Base-by-base conservation (phyloP, 2,329 filamentous ascomycete genomes). In the Colletotrichum salicis region DNA sequence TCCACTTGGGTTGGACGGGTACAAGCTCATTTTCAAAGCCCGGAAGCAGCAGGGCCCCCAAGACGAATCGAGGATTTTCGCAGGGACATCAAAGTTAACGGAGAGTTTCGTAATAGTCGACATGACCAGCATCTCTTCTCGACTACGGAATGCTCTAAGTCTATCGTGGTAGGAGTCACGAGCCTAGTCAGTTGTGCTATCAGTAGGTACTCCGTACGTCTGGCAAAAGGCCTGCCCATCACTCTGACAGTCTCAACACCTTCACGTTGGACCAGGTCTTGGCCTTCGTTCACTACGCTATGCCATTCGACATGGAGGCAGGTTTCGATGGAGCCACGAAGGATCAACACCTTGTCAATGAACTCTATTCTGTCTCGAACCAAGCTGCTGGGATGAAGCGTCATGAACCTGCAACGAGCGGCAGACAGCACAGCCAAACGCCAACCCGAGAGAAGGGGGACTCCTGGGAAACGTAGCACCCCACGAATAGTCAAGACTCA, bases 341-440 rank as follows among this genome's bases (percentile, higher is more conserved):
- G 19, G 41, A 48, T 48, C 41, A 55, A 55, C 15, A 31, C 27
- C 24, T 55, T 27, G 13, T 55, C 13, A 10, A 24, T 19, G 24
- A 55, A 69, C 59, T 69, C 66, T 64, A 58, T 29, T 52, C 41
- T 31, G 66, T 69, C 66, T 64, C 60, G 66, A 64, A 37, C 66
- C 66, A 69, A 64, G 54, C 66, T 69, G 60, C 66, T 33, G 66
- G 66, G 66, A 69, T 69, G 54, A 41, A 15, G 41, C 66, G 60
- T 60, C 57, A 56, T 58, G 52, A 67, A 67, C 37, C n/a, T 64
- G 52, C 59, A 57, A 58, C 66, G 33, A 24, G 27, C 29, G n/a
- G 31, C 54, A n/a, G 24, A 22, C 54, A 56, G 35, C 11, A 55
- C 15, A 58, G 19, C 7, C 19, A 35, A n/a, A 33, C 29, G n/a